Conservation (phyloP, 495 filamentous ascomycete species). For the Trypethelium eluteriae region DNA sequence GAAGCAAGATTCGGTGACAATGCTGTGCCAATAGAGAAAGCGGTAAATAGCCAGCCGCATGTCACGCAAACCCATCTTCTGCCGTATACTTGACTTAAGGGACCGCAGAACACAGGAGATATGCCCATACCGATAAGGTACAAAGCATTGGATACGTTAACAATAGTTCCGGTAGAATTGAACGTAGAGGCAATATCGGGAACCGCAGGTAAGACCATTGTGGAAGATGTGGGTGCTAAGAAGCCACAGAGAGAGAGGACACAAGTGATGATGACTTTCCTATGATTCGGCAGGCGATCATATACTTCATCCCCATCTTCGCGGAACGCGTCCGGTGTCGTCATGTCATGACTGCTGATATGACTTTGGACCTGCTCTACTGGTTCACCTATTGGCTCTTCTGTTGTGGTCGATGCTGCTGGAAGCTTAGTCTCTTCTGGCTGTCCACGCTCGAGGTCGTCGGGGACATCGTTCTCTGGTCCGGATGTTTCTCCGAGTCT, state of each 20-base stretch:
- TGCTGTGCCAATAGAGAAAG: conserved; percentile 58
- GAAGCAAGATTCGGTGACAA: conserved; percentile 56
- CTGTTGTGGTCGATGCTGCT: not conserved
- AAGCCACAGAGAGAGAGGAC: conserved; percentile 61
- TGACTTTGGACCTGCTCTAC: not conserved
- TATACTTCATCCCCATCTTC: conserved; percentile 43
- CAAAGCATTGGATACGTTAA: conserved; percentile 62
- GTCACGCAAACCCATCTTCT: conserved; percentile 46
- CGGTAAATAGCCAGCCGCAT: conserved; percentile 49
- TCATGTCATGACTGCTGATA: not conserved
- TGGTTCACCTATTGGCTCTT: not conserved
- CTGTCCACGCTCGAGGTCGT: not conserved
- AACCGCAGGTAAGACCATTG: conserved; percentile 59
- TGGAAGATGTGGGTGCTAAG: conserved; percentile 60
- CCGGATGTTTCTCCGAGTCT: not conserved
- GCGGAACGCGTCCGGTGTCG: not conserved
- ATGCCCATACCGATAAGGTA: conserved; percentile 67
- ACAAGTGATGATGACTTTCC: conserved; percentile 55
- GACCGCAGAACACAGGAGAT: conserved; percentile 58
- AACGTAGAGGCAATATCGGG: conserved; percentile 60
- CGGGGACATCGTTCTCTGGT: not conserved
- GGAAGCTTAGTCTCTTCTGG: not conserved
- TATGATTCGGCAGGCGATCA: conserved; percentile 44
- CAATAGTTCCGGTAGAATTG: conserved; percentile 52
- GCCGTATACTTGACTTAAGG: conserved; percentile 60